Conservation (phyloP, 305 asterid genomes). For the Fraxinus dipetala region DNA sequence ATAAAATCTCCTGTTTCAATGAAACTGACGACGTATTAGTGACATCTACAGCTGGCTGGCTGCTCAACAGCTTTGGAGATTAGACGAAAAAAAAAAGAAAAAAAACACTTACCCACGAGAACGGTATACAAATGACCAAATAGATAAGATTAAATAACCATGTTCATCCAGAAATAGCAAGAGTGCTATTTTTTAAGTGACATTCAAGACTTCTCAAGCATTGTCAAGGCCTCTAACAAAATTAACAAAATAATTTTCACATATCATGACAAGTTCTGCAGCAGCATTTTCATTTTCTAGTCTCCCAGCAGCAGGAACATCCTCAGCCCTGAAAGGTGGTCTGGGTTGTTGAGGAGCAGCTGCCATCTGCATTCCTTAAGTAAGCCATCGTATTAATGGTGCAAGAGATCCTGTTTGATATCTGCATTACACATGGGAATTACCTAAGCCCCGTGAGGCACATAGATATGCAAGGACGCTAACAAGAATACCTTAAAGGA, state of each 20-base stretch:
- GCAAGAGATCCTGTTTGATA: conserved; percentile 96
- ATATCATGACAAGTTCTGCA: conserved; percentile 22
- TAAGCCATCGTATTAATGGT: conserved; percentile 81
- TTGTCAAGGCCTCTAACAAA: background rate
- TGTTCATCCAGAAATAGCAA: background rate
- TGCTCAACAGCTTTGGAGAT: background rate
- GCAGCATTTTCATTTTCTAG: conserved; percentile 60
- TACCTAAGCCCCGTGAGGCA: background rate
- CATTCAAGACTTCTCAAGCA: conserved; percentile 3
- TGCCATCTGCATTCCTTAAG: conserved; percentile 86
- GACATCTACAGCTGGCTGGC: background rate
- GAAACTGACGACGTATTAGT: background rate
- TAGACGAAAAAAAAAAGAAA: too few relatives aligned
- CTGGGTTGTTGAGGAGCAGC: conserved; percentile 78
- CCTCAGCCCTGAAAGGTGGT: conserved; percentile 64
- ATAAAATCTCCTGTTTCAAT: background rate
- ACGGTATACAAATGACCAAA: background rate
- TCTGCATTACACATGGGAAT: conserved; percentile 37
- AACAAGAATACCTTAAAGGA: background rate
- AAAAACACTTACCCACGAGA: background rate
- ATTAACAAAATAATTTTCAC: background rate
- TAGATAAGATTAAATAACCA: background rate
- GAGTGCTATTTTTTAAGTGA: background rate
- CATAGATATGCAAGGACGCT: background rate
- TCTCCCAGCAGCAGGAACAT: conserved; percentile 53